phyloP scores from a whole-genome alignment of 805 yeast genomes.

The Cyberlindnera galapagoensis region DNA sequence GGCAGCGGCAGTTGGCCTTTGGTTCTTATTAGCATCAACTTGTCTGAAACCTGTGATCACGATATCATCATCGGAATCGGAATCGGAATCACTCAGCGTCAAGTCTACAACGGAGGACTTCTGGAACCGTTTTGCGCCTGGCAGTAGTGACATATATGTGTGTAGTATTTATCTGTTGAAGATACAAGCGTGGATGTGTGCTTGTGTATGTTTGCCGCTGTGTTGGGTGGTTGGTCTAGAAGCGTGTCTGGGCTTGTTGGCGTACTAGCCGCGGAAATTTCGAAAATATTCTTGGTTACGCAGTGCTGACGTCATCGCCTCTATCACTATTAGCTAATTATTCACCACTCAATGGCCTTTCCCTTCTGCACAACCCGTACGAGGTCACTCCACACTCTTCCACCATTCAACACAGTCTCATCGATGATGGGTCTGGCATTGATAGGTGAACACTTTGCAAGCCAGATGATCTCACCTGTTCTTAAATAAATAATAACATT shows the following conservation, averaged over 20 bases:
- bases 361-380: slow-evolving; percentile 55
- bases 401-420: slow-evolving; percentile 61
- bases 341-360: slow-evolving; percentile 46
- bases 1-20: slow-evolving; percentile 1
- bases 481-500: slow-evolving; percentile 73
- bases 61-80: slow-evolving; percentile 19
- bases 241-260: too few species aligned
- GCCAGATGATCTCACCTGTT: slow-evolving; percentile 76
- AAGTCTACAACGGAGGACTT: slow-evolving; percentile 12
- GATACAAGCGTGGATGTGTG: background rate
- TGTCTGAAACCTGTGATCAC: slow-evolving; percentile 16
- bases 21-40: slow-evolving; percentile 1
- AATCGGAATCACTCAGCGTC: slow-evolving; percentile 11
- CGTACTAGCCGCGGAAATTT: too few species aligned
- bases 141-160: slow-evolving; percentile 5
- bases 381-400: slow-evolving; percentile 63
- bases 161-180: background rate
- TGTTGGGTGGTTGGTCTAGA: too few species aligned
- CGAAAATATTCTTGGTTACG: too few species aligned
- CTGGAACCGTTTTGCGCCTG: slow-evolving; percentile 9
- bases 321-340: too few species aligned
- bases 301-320: too few species aligned
- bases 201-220: background rate
- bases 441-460: slow-evolving; percentile 77
- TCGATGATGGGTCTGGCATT: slow-evolving; percentile 70